These are phyloP conservation scores for Lojkania enalia DNA, from an alignment of 2,329 filamentous ascomycete genomes.

Conservation along the genomic window DNA sequence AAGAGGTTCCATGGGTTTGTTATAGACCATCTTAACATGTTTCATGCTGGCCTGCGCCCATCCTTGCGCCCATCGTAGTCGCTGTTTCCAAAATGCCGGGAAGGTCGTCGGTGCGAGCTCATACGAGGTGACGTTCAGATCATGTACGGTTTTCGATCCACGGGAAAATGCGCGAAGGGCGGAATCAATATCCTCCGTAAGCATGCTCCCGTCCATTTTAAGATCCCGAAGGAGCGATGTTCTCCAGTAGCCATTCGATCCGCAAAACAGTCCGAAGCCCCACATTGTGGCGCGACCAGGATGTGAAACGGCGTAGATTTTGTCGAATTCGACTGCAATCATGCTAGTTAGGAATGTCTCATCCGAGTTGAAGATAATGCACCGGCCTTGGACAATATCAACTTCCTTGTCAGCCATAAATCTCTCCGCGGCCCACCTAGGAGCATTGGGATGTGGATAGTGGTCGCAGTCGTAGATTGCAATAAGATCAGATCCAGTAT, in stretches of 20 bases:
- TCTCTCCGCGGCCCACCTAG: constrained; percentile 54
- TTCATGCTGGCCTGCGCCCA: constrained; percentile 54
- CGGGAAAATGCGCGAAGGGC: constrained; percentile 51
- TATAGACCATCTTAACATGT: constrained; percentile 50
- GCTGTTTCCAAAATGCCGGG: constrained; percentile 54
- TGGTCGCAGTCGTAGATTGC: constrained; percentile 57
- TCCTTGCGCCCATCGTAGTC: constrained; percentile 56
- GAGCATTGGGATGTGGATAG: constrained; percentile 54
- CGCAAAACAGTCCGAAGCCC: constrained; percentile 55
- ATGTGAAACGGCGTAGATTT: constrained; percentile 57
- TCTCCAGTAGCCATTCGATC: constrained; percentile 55
- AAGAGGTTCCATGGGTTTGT: constrained; percentile 40
- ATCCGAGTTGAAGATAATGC: constrained; percentile 53
- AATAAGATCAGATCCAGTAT: constrained; percentile 51
- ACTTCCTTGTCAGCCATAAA: constrained; percentile 49
- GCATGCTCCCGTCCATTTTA: constrained; percentile 55
- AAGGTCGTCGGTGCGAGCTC: constrained; percentile 53
- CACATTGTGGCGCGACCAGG: constrained; percentile 53
- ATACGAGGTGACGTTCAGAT: constrained; percentile 54
- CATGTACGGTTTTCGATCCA: constrained; percentile 51
- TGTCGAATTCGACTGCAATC: constrained; percentile 57
- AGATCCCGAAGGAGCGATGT: constrained; percentile 49
- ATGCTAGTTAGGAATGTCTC: constrained; percentile 51
- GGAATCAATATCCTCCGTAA: constrained; percentile 57
- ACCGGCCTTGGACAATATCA: constrained; percentile 55